Evolutionary conservation across 148 eudicot species (phyloP).

Genomic region (Selenicereus undatus): DNA sequence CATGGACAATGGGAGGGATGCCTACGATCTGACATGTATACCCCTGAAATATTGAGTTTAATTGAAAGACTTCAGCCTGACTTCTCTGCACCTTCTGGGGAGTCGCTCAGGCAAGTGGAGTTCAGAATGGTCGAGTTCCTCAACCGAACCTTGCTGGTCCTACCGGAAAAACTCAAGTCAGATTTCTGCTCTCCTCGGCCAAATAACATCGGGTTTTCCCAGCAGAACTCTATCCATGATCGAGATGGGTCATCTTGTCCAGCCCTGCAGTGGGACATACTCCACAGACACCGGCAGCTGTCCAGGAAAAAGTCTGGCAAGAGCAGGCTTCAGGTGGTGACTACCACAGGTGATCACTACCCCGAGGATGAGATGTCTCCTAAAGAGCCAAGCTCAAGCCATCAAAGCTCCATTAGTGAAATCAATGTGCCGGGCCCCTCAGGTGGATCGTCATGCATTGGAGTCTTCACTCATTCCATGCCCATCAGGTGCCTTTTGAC

Average conservation of each 20-base stretch:
- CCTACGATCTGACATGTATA: constrained; percentile 68
- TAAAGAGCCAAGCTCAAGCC: constrained; percentile 41
- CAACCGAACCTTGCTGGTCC: constrained; percentile 49
- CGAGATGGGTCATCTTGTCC: constrained; percentile 52
- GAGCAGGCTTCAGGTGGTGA: constrained; percentile 91
- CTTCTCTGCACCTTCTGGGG: constrained; percentile 87
- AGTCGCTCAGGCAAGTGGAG: constrained; percentile 91
- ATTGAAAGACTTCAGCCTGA: constrained; percentile 83
- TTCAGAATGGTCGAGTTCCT: constrained; percentile 89
- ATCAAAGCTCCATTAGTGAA: constrained; percentile 38
- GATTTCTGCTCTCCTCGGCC: constrained; percentile 78
- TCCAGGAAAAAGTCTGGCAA: constrained; percentile 82
- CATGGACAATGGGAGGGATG: constrained; percentile 97
- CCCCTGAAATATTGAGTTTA: constrained; percentile 56
- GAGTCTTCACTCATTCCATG: constrained; percentile 77
- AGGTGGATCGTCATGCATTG: constrained; percentile 42
- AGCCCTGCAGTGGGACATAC: constrained; percentile 63
- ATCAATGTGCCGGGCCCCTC: constrained; percentile 35
- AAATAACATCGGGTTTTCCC: constrained; percentile 47
- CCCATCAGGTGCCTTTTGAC: constrained; percentile 88
- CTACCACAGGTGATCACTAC: constrained; percentile 68
- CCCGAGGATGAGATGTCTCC: constrained; percentile 91
- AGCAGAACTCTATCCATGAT: constrained; percentile 43
- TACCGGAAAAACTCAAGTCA: constrained; percentile 68
- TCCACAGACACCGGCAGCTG: constrained; percentile 58